These are phyloP conservation scores for Colletotrichum tabaci DNA, from an alignment of 2,329 filamentous ascomycete genomes.

Conservation along the genomic window DNA sequence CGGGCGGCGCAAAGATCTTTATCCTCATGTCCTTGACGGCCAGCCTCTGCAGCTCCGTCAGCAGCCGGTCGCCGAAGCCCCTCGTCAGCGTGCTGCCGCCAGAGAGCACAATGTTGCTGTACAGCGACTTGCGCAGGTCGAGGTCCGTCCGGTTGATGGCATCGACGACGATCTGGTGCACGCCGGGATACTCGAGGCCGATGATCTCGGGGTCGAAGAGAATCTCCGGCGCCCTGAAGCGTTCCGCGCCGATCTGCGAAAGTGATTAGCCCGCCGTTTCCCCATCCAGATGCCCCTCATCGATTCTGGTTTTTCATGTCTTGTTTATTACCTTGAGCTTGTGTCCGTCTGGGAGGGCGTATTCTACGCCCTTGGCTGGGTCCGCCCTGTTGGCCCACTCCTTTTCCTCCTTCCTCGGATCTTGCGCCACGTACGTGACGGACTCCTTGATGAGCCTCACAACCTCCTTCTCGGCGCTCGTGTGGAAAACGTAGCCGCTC, in stretches of 20 bases:
- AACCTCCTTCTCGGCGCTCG: constrained; percentile 99
- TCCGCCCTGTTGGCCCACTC: constrained; percentile 88
- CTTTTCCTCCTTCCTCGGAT: constrained; percentile 95
- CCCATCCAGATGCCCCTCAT: too few species aligned
- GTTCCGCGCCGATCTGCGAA: constrained; percentile 85
- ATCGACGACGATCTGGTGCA: constrained; percentile 98
- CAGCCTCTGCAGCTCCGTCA: constrained; percentile 92
- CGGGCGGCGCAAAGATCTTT: constrained; percentile 98
- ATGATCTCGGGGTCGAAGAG: constrained; percentile 98
- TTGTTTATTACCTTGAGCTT: constrained; percentile 80
- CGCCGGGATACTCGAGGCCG: constrained; percentile 94
- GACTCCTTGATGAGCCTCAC: constrained; percentile 97
- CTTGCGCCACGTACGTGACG: constrained; percentile 89
- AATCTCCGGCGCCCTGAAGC: constrained; percentile 96
- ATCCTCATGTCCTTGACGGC: constrained; percentile 99
- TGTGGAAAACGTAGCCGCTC: constrained; percentile 95
- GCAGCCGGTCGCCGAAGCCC: constrained; percentile 92
- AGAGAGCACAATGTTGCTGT: constrained; percentile 96
- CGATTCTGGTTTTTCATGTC: constrained; percentile 20
- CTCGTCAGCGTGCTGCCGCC: constrained; percentile 97
- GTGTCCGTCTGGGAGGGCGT: constrained; percentile 91
- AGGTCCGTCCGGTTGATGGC: constrained; percentile 95
- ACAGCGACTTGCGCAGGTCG: constrained; percentile 93
- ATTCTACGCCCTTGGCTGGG: constrained; percentile 85
- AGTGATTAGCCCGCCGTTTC: neutral